Evolutionary conservation across 352 stramenopile species (phyloP).

Genomic region (Pilasporangium apinafurcum): DNA sequence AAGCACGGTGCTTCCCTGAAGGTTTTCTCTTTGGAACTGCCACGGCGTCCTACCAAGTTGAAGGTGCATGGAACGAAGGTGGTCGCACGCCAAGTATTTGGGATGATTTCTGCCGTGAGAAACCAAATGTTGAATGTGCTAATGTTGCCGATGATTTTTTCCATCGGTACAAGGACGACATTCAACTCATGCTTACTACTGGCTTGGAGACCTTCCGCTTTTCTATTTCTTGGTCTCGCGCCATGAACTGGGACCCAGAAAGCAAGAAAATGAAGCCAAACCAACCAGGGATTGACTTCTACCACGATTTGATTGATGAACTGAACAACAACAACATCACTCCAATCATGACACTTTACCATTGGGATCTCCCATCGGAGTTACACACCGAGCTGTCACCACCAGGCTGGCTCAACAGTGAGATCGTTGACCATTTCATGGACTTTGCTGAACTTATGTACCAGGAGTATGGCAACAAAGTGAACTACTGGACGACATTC

Average conservation of each 20-base stretch:
- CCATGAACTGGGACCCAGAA: constrained; percentile 70
- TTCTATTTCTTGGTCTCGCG: constrained; percentile 89
- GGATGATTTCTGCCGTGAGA: constrained; percentile 81
- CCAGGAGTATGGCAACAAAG: constrained; percentile 83
- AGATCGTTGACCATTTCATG: constrained; percentile 66
- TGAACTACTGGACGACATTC: constrained; percentile 94
- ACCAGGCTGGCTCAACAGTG: constrained; percentile 59
- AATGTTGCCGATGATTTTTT: constrained; percentile 93
- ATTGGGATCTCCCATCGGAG: constrained; percentile 90
- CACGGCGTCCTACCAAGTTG: constrained; percentile 89
- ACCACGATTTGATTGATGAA: constrained; percentile 88
- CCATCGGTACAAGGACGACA: constrained; percentile 85
- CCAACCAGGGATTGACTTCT: constrained; percentile 84
- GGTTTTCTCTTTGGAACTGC: constrained; percentile 84
- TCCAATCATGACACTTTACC: constrained; percentile 90
- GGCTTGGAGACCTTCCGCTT: constrained; percentile 92
- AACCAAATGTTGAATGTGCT: constrained; percentile 63
- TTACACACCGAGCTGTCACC: constrained; percentile 72
- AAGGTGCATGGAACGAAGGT: constrained; percentile 76
- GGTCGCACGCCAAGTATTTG: constrained; percentile 85
- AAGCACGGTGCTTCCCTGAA: constrained; percentile 32
- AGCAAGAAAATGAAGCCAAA: constrained; percentile 59
- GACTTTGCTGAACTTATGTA: constrained; percentile 91
- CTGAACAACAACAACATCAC: constrained; percentile 68
- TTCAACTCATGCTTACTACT: constrained; percentile 87